Evolutionary conservation across 257 asterid genomes (phyloP).

Genomic region (Nicotiana sylvestris): DNA sequence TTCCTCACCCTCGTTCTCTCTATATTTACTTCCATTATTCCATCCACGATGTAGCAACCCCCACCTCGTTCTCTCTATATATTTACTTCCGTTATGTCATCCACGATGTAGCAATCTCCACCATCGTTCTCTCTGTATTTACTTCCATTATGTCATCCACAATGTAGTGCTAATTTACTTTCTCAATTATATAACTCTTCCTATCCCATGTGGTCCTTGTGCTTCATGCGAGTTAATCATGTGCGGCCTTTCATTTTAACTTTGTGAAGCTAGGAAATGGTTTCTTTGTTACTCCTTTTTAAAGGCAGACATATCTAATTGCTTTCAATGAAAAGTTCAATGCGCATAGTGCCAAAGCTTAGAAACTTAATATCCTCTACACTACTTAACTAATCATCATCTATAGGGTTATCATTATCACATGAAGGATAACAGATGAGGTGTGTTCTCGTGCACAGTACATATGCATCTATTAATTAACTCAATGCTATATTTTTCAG

Average conservation of each 20-base stretch:
- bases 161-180: not conserved
- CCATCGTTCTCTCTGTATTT: not conserved
- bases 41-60: not conserved
- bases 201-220: not conserved
- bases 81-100: too few species aligned
- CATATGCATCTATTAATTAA: not conserved
- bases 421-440: not conserved
- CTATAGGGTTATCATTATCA: not conserved
- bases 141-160: not conserved
- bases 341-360: not conserved
- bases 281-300: not conserved
- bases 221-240: not conserved
- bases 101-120: too few species aligned
- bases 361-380: not conserved
- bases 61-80: too few species aligned
- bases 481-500: not conserved
- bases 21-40: not conserved
- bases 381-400: not conserved
- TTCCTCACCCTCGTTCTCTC: not conserved
- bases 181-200: not conserved
- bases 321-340: not conserved
- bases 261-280: not conserved
- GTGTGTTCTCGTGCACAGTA: not conserved
- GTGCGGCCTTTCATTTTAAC: not conserved
- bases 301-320: not conserved